A percentile compares a stretch with the other conserved stretches of the same genome.
These are phyloP conservation scores for Zygosaccharomyces bailii DNA, from an alignment of 805 yeast species.

Conservation along the genomic window DNA sequence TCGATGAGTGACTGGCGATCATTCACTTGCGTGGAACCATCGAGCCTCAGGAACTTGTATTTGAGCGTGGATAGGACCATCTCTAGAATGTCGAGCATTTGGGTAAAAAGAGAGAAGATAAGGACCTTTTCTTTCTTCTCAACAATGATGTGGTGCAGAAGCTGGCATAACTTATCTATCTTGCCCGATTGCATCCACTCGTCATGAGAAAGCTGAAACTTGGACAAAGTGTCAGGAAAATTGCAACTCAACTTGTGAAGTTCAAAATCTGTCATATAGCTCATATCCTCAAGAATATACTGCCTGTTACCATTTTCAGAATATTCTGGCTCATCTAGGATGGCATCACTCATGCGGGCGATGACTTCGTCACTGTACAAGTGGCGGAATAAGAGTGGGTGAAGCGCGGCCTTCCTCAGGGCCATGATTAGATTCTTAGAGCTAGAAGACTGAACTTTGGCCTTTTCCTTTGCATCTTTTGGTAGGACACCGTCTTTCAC, in stretches of 20 bases:
- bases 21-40: slow-evolving; percentile 93
- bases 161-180: slow-evolving; percentile 49
- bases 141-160: slow-evolving; percentile 54
- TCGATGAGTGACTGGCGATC: slow-evolving; percentile 90
- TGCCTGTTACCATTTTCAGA: slow-evolving; percentile 63
- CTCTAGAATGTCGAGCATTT: slow-evolving; percentile 85
- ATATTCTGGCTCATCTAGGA: slow-evolving; percentile 79
- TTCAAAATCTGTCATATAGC: slow-evolving; percentile 90
- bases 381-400: slow-evolving; percentile 79
- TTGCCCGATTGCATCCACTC: slow-evolving; percentile 73
- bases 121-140: slow-evolving; percentile 61
- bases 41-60: slow-evolving; percentile 76
- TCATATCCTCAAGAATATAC: slow-evolving; percentile 90
- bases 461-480: slow-evolving; percentile 28
- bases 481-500: slow-evolving; percentile 23
- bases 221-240: slow-evolving; percentile 62
- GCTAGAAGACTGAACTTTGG: slow-evolving; percentile 36
- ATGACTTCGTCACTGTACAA: slow-evolving; percentile 55
- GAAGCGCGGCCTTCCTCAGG: slow-evolving; percentile 87
- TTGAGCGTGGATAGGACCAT: slow-evolving; percentile 58
- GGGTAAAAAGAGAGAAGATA: slow-evolving; percentile 89
- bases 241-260: slow-evolving; percentile 67
- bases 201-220: slow-evolving; percentile 50
- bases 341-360: slow-evolving; percentile 66
- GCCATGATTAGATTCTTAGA: slow-evolving; percentile 76